These are phyloP conservation scores for Tripterygium wilfordii DNA, from an alignment of 177 flowering plant species.

Conservation along the genomic window DNA sequence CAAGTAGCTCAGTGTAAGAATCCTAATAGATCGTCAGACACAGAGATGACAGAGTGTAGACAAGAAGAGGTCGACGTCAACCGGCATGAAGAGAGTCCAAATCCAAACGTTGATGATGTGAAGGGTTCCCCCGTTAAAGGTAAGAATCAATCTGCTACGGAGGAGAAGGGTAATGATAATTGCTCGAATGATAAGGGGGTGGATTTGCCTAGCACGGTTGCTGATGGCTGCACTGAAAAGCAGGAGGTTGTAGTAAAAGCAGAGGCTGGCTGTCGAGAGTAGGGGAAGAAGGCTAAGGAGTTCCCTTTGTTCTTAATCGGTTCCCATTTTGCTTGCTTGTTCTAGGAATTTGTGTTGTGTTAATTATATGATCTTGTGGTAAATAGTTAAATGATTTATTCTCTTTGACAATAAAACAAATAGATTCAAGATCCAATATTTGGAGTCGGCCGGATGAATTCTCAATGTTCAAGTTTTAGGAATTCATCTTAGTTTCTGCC, in stretches of 20 bases:
- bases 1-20: constrained; percentile 5
- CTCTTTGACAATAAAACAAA: too few species aligned
- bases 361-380: too few species aligned
- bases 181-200: constrained; percentile 2
- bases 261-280: constrained; percentile 2
- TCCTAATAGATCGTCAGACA: constrained; percentile 1
- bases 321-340: not conserved
- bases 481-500: too few species aligned
- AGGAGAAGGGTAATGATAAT: constrained; percentile 9
- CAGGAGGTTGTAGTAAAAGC: constrained; percentile 1
- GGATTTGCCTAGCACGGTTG: not conserved
- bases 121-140: constrained; percentile 1
- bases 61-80: not conserved
- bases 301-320: too few species aligned
- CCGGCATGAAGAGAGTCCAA: constrained; percentile 10
- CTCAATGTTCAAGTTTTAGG: too few species aligned
- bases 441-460: too few species aligned
- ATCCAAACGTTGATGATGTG: not conserved
- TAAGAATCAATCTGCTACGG: constrained; percentile 1
- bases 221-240: constrained; percentile 4
- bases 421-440: too few species aligned
- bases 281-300: too few species aligned
- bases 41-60: constrained; percentile 7
- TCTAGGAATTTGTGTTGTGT: constrained; percentile 4
- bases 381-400: too few species aligned